Evolutionary conservation across 1,139 yeast species (phyloP), one percentile per base, ranked within the genome.

Genomic region (Blastobotrys illinoisensis): DNA sequence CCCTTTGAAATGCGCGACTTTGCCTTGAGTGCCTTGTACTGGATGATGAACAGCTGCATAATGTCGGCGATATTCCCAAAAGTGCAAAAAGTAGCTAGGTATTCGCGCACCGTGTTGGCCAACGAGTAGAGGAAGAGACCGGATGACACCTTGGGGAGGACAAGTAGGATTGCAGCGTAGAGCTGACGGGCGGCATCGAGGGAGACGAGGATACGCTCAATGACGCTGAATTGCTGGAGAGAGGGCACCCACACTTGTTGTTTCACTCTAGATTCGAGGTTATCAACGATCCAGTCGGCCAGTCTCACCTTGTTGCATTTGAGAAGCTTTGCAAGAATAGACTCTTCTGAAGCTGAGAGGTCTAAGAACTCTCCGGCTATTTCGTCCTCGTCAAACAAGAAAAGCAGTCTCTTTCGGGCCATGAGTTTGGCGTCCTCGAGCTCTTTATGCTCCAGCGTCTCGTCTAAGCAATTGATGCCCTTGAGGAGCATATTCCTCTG

Each of bases 1-100:
- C 64, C 66, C 43, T 60, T 60, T 1, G 70, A 62, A 46, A 64
- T 55, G 44, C 60, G 59, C 5, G 62, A 49, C 51, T 64, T 64
- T 44, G 51, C 53, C 47, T 64, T 62, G 16, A 64, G 54, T 3
- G 59, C 49, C 44, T 58, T 56, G 54, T 56, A 62, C 53, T 60
- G 67, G 13, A 52, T 46, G 28, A 64, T 58, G 36, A 66, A 58
- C 36, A 59, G 51, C 46, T 56, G 57, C 7, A 67, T 56, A 26
- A 67, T 50, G 23, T 61, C 64, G 11, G 58, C 49, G 20, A 65
- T 50, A 48, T 65, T 60, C 5, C 62, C 67, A 40, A 66, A 54
- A 1, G 67, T 62, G 1, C 64, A 59, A 53, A 67, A 64, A 11
- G 58, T 56, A n/a, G 49, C 52, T 21, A 60, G 44, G 46, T 67